A percentile compares a stretch with the other conserved stretches of the same genome.
Conservation (phyloP, 495 filamentous ascomycete species). For the Lasiosphaeris hirsuta region DNA sequence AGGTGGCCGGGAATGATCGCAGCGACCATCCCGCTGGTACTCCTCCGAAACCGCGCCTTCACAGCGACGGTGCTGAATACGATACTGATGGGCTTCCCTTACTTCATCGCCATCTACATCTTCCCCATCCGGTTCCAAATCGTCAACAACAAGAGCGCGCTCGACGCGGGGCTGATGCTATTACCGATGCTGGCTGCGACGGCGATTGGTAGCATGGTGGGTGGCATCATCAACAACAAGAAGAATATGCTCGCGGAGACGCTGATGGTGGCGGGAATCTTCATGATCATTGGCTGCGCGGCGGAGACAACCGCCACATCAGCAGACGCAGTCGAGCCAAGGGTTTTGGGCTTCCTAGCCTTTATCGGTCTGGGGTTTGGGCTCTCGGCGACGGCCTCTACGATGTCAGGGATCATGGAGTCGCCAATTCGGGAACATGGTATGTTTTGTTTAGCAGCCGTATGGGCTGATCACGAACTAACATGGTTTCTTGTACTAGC, state of each 20-base stretch:
- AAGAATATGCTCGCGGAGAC: conserved; percentile 35
- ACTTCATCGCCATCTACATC: conserved; percentile 52
- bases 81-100: conserved; percentile 53
- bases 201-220: conserved; percentile 46
- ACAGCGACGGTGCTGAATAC: conserved; percentile 39
- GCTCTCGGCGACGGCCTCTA: conserved; percentile 35
- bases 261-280: conserved; percentile 26
- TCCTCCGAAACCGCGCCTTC: conserved; percentile 30
- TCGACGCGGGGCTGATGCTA: conserved; percentile 55
- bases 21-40: conserved; percentile 26
- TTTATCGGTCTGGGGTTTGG: conserved; percentile 49
- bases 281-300: conserved; percentile 41
- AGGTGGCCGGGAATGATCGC: conserved; percentile 18
- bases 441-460: conserved; percentile 16
- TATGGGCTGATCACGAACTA: not conserved
- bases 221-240: conserved; percentile 36
- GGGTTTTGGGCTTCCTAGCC: conserved; percentile 40
- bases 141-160: conserved; percentile 47
- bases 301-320: conserved; percentile 33
- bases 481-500: conserved; percentile 24
- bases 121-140: conserved; percentile 59
- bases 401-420: conserved; percentile 33
- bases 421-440: conserved; percentile 39
- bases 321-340: conserved; percentile 29
- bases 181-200: conserved; percentile 52